Evolutionary conservation across 176 grass and related monocot species (phyloP).

Genomic region (Oryza coarctata): DNA sequence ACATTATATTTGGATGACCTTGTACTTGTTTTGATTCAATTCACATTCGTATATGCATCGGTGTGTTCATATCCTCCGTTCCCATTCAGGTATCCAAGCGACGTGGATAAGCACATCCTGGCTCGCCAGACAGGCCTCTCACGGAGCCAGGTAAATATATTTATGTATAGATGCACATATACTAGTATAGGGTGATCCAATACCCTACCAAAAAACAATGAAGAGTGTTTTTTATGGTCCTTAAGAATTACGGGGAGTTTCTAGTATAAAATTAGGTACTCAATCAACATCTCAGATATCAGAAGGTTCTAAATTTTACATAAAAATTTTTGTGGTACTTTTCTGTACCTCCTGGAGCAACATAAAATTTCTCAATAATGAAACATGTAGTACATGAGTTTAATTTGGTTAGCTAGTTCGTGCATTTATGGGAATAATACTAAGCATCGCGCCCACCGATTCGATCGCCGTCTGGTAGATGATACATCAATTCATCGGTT

Average conservation of each 20-base stretch:
- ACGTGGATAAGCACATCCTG: slow-evolving; percentile 94
- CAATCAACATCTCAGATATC: too few relatives aligned
- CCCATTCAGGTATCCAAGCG: slow-evolving; percentile 80
- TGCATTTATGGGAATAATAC: neutral
- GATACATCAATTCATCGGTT: slow-evolving; percentile 47
- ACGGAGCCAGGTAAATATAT: slow-evolving; percentile 70
- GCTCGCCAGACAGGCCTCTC: slow-evolving; percentile 93
- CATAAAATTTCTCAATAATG: too few relatives aligned
- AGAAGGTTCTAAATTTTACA: too few relatives aligned
- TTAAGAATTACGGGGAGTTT: too few relatives aligned
- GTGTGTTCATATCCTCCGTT: neutral
- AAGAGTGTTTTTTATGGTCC: too few relatives aligned
- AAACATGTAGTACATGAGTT: neutral
- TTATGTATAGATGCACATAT: neutral
- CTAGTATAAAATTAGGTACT: too few relatives aligned
- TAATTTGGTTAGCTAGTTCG: slow-evolving; percentile 11
- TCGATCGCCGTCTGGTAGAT: slow-evolving; percentile 27
- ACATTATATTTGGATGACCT: neutral
- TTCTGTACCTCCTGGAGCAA: too few relatives aligned
- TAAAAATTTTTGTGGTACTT: too few relatives aligned
- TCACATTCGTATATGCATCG: neutral
- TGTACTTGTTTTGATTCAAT: neutral
- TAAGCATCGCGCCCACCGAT: neutral
- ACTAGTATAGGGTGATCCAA: too few relatives aligned
- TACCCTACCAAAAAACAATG: too few relatives aligned